Conservation (phyloP, 202 grass and related monocot species). For the Schoenoplectus tabernaemontani region DNA sequence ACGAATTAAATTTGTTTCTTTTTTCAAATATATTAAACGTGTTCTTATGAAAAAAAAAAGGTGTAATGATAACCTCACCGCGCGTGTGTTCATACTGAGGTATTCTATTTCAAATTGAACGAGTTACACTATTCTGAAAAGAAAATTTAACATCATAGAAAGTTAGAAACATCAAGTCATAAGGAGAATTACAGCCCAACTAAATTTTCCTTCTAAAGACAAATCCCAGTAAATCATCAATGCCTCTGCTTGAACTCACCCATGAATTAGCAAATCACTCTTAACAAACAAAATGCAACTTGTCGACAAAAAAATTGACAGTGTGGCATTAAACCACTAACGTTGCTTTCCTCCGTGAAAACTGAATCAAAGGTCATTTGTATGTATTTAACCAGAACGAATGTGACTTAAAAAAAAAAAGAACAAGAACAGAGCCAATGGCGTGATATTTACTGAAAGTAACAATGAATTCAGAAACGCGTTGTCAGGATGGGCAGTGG, state of each 20-base stretch:
- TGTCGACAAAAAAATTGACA: neutral
- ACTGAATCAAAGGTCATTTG: neutral
- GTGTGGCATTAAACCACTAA: neutral
- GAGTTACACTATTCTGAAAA: neutral
- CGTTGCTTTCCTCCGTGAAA: slow-evolving; percentile 9
- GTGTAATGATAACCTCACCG: slow-evolving; percentile 6
- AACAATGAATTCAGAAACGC: slow-evolving; percentile 11
- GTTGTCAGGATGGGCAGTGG: slow-evolving; percentile 7
- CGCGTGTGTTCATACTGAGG: neutral
- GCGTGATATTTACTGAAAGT: slow-evolving; percentile 19
- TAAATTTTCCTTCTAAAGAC: neutral
- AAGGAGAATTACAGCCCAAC: neutral
- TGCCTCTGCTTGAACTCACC: neutral
- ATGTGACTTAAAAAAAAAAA: neutral
- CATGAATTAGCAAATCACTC: slow-evolving; percentile 4
- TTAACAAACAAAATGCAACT: slow-evolving; percentile 3
- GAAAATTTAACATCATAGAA: neutral
- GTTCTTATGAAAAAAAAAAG: neutral
- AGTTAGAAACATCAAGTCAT: slow-evolving; percentile 1
- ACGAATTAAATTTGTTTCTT: neutral
- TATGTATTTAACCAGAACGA: slow-evolving; percentile 9
- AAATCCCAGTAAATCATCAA: neutral
- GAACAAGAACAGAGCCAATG: neutral
- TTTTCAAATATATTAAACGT: neutral
- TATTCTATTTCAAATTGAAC: neutral